Conservation (phyloP, 1,139 yeast species). For the Candida tropicalis region DNA sequence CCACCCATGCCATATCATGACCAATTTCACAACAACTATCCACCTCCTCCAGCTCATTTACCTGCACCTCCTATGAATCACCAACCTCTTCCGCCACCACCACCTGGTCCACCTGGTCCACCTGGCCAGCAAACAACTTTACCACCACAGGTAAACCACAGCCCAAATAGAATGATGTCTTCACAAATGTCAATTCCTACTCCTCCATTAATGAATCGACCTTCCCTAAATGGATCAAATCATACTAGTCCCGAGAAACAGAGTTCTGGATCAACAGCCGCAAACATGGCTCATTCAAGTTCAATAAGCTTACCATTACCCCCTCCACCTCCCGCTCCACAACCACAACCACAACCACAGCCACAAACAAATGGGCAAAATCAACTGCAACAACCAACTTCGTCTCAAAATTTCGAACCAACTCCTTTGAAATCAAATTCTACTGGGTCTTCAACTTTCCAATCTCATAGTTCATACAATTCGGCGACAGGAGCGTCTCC, state of each 20-base stretch:
- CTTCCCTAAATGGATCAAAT: constrained; percentile 7
- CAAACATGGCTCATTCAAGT: constrained; percentile 4
- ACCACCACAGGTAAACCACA: constrained; percentile 1
- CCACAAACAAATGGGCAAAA: neutral
- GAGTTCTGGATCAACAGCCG: constrained; percentile 2
- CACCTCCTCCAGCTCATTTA: constrained; percentile 2
- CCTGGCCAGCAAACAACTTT: constrained; percentile 5
- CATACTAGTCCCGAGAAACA: constrained; percentile 7
- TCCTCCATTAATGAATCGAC: constrained; percentile 5
- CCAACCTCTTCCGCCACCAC: constrained; percentile 8
- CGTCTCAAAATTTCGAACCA: constrained; percentile 3
- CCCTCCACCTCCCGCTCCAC: constrained; percentile 13
- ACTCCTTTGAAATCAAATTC: constrained; percentile 3
- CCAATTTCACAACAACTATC: neutral
- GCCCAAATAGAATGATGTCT: constrained; percentile 4
- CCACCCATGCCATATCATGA: constrained; percentile 1
- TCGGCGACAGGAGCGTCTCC: constrained; percentile 7
- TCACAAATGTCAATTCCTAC: constrained; percentile 11
- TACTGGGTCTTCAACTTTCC: constrained; percentile 5
- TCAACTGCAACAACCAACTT: constrained; percentile 6
- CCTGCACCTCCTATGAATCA: constrained; percentile 5
- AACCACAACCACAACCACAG: neutral
- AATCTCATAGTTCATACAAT: neutral
- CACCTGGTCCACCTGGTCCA: constrained; percentile 7
- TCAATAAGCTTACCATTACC: constrained; percentile 12